Evolutionary conservation across 2,329 filamentous ascomycete species (phyloP).

Genomic region (Fusarium napiforme): DNA sequence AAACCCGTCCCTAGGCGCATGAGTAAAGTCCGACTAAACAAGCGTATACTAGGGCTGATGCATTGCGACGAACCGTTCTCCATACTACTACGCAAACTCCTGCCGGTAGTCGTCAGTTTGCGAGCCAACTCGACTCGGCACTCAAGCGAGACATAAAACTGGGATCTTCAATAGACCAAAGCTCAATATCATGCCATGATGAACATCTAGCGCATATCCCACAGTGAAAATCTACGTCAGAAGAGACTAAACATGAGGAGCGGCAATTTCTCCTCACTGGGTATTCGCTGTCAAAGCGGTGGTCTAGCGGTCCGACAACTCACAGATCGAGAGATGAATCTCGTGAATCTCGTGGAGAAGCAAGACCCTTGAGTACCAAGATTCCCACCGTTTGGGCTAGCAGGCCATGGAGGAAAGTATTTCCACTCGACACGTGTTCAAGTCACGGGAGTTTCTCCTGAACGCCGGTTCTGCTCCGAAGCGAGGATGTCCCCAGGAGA

Average conservation of each 20-base stretch:
- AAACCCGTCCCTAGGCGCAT: slow-evolving; percentile 18
- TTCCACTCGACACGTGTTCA: slow-evolving; percentile 39
- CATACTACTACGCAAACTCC: slow-evolving; percentile 19
- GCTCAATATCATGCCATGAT: slow-evolving; percentile 39
- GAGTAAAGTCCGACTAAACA: slow-evolving; percentile 21
- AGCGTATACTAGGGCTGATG: slow-evolving; percentile 17
- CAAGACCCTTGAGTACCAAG: background rate
- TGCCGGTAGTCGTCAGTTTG: slow-evolving; percentile 24
- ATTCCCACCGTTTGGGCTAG: background rate
- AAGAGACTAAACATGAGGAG: slow-evolving; percentile 12
- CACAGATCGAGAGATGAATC: slow-evolving; percentile 38
- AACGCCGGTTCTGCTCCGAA: slow-evolving; percentile 14
- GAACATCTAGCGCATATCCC: slow-evolving; percentile 15
- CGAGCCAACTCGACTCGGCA: slow-evolving; percentile 20
- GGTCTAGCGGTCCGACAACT: slow-evolving; percentile 28
- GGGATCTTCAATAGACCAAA: slow-evolving; percentile 24
- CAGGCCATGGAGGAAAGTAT: slow-evolving; percentile 5
- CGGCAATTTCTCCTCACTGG: slow-evolving; percentile 26
- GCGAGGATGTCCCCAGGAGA: slow-evolving; percentile 35
- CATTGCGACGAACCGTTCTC: slow-evolving; percentile 15
- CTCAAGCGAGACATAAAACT: slow-evolving; percentile 19
- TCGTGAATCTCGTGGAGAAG: slow-evolving; percentile 33
- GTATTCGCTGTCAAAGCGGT: slow-evolving; percentile 28
- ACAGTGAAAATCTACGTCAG: slow-evolving; percentile 12
- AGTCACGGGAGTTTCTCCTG: slow-evolving; percentile 12